Evolutionary conservation across 1,284 basidiomycete genomes (phyloP), one percentile per base, ranked within the genome.

Genomic region (Tilletiopsis washingtonensis): DNA sequence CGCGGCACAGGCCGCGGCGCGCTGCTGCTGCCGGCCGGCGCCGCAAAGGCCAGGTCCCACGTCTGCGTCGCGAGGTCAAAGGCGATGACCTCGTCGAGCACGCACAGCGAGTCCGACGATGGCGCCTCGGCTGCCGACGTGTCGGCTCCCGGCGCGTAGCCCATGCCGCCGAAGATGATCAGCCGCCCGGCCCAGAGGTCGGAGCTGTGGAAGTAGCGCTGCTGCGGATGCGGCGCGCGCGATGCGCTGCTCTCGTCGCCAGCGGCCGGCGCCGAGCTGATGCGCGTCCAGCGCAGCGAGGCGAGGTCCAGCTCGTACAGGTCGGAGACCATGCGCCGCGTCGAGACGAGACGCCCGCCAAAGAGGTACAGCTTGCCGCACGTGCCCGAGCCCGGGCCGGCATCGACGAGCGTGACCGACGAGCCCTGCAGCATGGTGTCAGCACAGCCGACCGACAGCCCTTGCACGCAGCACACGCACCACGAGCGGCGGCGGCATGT

Each of bases 81-180:
- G 26, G 58, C 64, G 15, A 69, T 46, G 15, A 69, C 42, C 43
- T 69, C 64, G 50, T 63, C 61, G 25, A 69, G 51, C 7, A 69
- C 64, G 48, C 56, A 65, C 6, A 69, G 50, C 24, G 38, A 17
- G 38, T 42, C 40, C n/a, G 38, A 14, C 15, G n/a, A 21, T 15
- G 25, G 20, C 21, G 21, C 21, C 27, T 32, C 38, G 12, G 38
- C 38, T 14, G 21, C 15, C 17, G 34, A 25, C 15, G 56, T 29
- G 1, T 42, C 40, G 6, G 38, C 25, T 6, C 26, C 40, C 14
- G 42, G 25, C 19, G 24, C 20, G 37, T 61, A 65, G 47, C 67
- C 67, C 67, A 69, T 69, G 15, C 67, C 67, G 25, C 67, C 64
- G 21, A 64, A 69, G 43, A 69, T 54, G 50, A 69, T 36, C 29